Evolutionary conservation across 148 eudicot species (phyloP).

Genomic region (Cornus kousa): DNA sequence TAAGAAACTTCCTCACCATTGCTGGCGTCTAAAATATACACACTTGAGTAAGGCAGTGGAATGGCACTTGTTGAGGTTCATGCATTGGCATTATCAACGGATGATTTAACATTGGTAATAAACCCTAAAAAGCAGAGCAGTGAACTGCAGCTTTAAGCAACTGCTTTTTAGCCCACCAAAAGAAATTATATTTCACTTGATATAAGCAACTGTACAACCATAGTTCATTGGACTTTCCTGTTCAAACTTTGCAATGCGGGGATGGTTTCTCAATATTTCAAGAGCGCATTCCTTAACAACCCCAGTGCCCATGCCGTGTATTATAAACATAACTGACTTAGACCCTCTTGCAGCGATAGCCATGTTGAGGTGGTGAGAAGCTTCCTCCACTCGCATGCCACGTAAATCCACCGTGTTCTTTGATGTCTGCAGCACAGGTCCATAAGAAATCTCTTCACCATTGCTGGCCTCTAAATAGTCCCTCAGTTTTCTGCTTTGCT

Average conservation of each 20-base stretch:
- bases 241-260: constrained; percentile 73
- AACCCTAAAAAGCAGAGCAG: neutral
- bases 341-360: constrained; percentile 64
- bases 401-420: constrained; percentile 82
- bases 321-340: constrained; percentile 59
- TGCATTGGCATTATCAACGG: neutral
- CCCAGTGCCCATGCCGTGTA: constrained; percentile 95
- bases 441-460: constrained; percentile 45
- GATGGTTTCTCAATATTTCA: constrained; percentile 64
- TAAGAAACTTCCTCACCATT: constrained; percentile 41
- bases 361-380: constrained; percentile 58
- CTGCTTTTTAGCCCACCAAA: neutral
- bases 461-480: constrained; percentile 24
- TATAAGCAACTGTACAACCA: constrained; percentile 95
- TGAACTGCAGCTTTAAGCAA: neutral
- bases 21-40: constrained; percentile 12
- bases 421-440: constrained; percentile 69
- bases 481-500: constrained; percentile 32
- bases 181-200: constrained; percentile 38
- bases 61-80: neutral
- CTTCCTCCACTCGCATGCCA: constrained; percentile 87
- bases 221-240: constrained; percentile 86
- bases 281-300: constrained; percentile 60
- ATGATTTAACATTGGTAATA: neutral
- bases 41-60: too few relatives aligned